Evolutionary conservation across 139 green algal species (phyloP).

Genomic region (Chlamydomonas applanata): DNA sequence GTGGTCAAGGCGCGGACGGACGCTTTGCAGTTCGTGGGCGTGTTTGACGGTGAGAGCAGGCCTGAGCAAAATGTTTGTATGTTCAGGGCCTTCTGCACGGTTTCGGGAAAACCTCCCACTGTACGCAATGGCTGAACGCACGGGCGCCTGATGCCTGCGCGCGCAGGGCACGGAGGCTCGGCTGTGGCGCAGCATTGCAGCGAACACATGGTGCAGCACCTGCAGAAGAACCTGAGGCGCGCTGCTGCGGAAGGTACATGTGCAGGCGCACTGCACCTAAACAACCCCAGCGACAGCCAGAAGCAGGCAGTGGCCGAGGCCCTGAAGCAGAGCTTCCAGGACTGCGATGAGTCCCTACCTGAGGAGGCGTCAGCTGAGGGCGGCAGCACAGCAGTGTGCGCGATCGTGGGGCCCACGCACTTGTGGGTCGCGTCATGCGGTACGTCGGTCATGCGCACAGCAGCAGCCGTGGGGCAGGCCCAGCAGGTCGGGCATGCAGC

Average conservation of each 20-base stretch:
- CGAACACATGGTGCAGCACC: neutral
- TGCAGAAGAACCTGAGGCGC: conserved; percentile 2
- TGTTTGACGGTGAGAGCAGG: too few species aligned
- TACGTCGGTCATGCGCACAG: neutral
- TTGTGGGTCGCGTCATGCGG: conserved; percentile 42
- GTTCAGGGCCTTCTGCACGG: neutral
- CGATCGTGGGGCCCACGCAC: conserved; percentile 23
- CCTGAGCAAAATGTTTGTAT: neutral
- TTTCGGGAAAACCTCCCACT: too few species aligned
- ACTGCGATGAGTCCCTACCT: neutral
- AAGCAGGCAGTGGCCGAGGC: neutral
- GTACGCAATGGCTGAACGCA: too few species aligned
- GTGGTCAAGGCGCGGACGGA: too few species aligned
- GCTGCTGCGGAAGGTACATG: neutral
- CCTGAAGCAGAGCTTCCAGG: neutral
- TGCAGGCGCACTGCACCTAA: neutral
- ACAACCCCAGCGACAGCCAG: neutral
- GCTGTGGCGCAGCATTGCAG: conserved; percentile 17
- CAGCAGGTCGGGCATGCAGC: neutral
- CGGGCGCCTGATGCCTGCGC: neutral
- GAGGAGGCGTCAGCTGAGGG: conserved; percentile 43
- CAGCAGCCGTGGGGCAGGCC: neutral
- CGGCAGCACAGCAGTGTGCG: conserved; percentile 65
- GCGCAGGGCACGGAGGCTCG: conserved; percentile 38
- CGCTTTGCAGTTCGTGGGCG: too few species aligned